Evolutionary conservation across 129 eudicot species (phyloP).

Genomic region (Cynara cardunculus): DNA sequence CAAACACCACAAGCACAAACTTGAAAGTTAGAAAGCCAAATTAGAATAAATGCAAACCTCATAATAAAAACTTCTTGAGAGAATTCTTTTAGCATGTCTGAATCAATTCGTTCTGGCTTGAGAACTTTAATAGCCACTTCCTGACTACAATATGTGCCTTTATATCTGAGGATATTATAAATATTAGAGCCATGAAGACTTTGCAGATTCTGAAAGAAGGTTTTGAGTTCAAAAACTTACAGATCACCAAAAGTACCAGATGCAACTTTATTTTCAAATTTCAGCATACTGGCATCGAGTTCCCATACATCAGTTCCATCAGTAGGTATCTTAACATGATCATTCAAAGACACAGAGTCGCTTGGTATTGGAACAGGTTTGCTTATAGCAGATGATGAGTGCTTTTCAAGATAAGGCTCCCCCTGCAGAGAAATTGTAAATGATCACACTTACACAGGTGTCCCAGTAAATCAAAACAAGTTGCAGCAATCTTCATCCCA

Average conservation of each 20-base stretch:
- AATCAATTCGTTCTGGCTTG: conserved; percentile 61
- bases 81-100: conserved; percentile 71
- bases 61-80: conserved; percentile 74
- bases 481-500: neutral
- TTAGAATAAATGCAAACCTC: conserved; percentile 44
- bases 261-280: conserved; percentile 56
- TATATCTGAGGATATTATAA: conserved; percentile 42
- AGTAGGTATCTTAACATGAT: conserved; percentile 54
- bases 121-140: conserved; percentile 83
- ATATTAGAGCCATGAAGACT: conserved; percentile 13
- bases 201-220: neutral
- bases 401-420: conserved; percentile 25
- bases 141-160: conserved; percentile 74
- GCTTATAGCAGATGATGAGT: conserved; percentile 14
- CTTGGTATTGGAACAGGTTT: conserved; percentile 25
- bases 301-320: conserved; percentile 82
- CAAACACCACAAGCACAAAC: conserved; percentile 6
- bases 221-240: conserved; percentile 36
- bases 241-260: conserved; percentile 83
- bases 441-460: neutral
- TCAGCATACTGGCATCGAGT: conserved; percentile 52
- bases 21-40: conserved; percentile 7
- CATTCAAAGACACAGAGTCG: conserved; percentile 15
- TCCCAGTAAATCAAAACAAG: neutral
- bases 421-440: conserved; percentile 30